Base-by-base conservation (phyloP, 2,329 filamentous ascomycete species). In the Alternaria sp. region DNA sequence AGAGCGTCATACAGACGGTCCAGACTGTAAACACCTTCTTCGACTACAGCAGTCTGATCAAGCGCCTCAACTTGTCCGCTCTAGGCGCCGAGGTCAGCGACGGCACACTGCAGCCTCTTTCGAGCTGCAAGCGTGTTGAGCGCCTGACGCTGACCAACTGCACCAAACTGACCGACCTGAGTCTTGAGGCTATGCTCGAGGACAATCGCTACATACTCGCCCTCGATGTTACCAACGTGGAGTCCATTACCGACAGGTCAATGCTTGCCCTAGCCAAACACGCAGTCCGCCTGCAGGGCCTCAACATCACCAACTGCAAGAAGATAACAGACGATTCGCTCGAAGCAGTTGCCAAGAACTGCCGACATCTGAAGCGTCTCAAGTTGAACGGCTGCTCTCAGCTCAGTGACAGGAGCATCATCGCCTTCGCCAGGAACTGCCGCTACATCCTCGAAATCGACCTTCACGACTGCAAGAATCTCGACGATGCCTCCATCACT, bases 371-470 rank as follows among this genome's bases (percentile, higher is more conserved):
- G 67, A 98, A 97, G 80, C 69, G 95, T 88, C 85, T 99, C 67
- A 99, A 99, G 85, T 85, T 99, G 61, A 99, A 98, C 77, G 91
- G 93, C 56, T 97, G 95, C 74, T 78, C 80, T n/a, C 90, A 96
- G 77, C 82, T 97, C 33, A 92, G 90, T 37, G 92, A 98, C 74
- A 83, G 85, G 48, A 89, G 93, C 6, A 89, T 98, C 63, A 82
- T 91, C 58, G 91, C 93, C 3, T 96, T 99, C 74, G 94, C 95
- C 5, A 83, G 88, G 44, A 87, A 96, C 78, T 97, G 94, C 75
- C 91, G 89, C 11, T 94, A 97, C 66, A 93, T 99, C 31, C 88
- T 99, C 62, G 95, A 99, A 78, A 97, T 99, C 61, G 95, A 99
- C 75, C 85, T 99, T 13, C 91, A 97, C 68, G 90, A 92, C 68